Evolutionary conservation across 2,329 filamentous ascomycete genomes (phyloP).

Genomic region (Zymoseptoria brevis): DNA sequence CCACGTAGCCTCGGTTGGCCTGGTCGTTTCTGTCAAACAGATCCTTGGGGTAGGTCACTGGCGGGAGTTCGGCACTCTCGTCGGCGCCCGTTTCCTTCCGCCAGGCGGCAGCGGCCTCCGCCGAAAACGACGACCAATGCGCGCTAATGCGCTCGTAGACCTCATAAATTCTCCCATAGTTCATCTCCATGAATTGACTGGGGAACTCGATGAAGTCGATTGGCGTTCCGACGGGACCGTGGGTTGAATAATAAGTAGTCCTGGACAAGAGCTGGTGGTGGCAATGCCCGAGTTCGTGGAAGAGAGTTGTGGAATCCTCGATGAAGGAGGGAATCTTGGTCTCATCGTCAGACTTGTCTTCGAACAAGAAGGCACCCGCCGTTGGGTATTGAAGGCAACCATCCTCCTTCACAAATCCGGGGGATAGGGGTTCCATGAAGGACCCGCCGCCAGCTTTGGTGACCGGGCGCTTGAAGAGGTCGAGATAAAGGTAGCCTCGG

Average conservation of each 20-base stretch:
- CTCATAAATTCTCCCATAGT: constrained; percentile 1
- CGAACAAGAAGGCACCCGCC: constrained; percentile 2
- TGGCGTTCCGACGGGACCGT: constrained; percentile 1
- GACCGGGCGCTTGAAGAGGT: constrained; percentile 3
- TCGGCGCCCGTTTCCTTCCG: not conserved
- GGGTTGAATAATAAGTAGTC: not conserved
- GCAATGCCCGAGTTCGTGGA: not conserved
- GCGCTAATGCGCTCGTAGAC: constrained; percentile 4
- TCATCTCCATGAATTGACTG: not conserved
- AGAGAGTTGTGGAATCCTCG: not conserved
- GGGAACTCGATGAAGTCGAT: constrained; percentile 4
- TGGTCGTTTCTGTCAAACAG: not conserved
- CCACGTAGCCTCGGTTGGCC: not conserved
- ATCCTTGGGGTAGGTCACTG: not conserved
- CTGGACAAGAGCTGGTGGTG: constrained; percentile 5
- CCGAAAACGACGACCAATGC: constrained; percentile 5
- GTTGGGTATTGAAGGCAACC: not conserved
- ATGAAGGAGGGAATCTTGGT: not conserved
- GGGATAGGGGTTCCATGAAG: not conserved
- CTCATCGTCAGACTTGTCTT: constrained; percentile 7
- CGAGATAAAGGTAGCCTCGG: constrained; percentile 10
- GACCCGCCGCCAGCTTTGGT: not conserved
- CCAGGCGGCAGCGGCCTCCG: constrained; percentile 1
- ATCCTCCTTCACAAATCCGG: not conserved
- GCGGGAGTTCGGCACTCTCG: not conserved